phyloP scores from a whole-genome alignment of 257 asterid genomes.

The Ajuga chamaepitys region DNA sequence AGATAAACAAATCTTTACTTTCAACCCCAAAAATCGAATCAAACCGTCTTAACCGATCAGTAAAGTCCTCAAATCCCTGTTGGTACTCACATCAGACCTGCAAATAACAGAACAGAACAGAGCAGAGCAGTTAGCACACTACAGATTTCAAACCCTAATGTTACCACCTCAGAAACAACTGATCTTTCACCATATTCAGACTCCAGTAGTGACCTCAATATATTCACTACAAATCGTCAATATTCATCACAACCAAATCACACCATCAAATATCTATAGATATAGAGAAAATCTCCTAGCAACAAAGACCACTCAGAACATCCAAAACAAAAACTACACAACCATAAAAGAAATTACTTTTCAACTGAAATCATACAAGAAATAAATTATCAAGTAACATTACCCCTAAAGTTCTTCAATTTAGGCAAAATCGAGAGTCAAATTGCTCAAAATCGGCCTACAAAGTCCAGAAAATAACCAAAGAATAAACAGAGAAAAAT shows the following conservation, averaged over 20 bases:
- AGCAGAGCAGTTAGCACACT: constrained; percentile 19
- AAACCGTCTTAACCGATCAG: constrained; percentile 17
- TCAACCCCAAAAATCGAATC: constrained; percentile 22
- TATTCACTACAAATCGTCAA: neutral
- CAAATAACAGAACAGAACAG: constrained; percentile 23
- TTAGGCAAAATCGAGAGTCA: constrained; percentile 19
- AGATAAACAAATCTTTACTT: constrained; percentile 17
- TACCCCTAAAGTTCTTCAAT: constrained; percentile 29
- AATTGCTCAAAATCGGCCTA: constrained; percentile 11
- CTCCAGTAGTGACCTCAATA: neutral
- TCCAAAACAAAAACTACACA: neutral
- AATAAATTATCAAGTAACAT: neutral
- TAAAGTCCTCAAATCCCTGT: constrained; percentile 19
- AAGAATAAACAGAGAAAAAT: constrained; percentile 9
- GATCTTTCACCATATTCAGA: neutral
- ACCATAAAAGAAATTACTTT: neutral
- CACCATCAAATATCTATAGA: neutral
- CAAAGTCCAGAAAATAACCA: neutral
- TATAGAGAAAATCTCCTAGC: neutral
- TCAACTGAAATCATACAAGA: neutral
- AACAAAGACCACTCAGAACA: neutral
- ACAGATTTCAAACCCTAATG: constrained; percentile 23
- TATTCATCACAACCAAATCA: constrained; percentile 7
- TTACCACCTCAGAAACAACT: constrained; percentile 11
- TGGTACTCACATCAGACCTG: constrained; percentile 27